Evolutionary conservation across 108 stramenopile genomes (phyloP).

Genomic region (Skeletonema tropicum): DNA sequence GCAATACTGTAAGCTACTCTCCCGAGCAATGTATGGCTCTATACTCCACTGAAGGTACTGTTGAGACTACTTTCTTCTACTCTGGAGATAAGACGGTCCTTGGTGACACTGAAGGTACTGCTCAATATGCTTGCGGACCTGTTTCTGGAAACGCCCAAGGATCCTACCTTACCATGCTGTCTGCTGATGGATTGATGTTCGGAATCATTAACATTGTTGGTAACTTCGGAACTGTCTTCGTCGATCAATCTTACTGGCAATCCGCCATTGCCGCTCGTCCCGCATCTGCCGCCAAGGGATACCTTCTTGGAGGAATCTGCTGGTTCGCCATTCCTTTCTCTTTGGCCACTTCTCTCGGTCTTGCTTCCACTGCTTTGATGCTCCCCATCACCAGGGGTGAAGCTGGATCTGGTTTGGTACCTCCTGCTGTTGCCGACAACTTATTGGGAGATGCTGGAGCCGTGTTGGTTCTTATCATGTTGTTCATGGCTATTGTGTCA

Average conservation of each 20-base stretch:
- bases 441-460: conserved; percentile 82
- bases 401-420: conserved; percentile 90
- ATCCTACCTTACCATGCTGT: conserved; percentile 92
- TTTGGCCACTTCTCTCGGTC: conserved; percentile 91
- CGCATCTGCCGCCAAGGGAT: conserved; percentile 80
- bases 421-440: conserved; percentile 88
- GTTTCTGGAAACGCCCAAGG: conserved; percentile 86
- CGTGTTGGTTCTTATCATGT: conserved; percentile 85
- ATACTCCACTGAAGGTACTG: conserved; percentile 53
- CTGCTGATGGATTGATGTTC: conserved; percentile 88
- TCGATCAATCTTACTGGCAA: conserved; percentile 96
- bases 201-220: conserved; percentile 95
- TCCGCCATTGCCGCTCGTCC: conserved; percentile 93
- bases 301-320: conserved; percentile 92
- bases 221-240: conserved; percentile 96
- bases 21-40: conserved; percentile 61
- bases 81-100: conserved; percentile 12
- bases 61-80: conserved; percentile 62
- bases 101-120: not conserved
- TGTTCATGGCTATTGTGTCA: conserved; percentile 96
- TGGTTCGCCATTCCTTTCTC: conserved; percentile 94
- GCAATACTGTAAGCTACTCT: conserved; percentile 58
- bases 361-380: conserved; percentile 87
- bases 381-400: conserved; percentile 82
- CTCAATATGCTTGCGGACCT: conserved; percentile 72